phyloP scores from a whole-genome alignment of 148 eudicot genomes.

The Chenopodium album region DNA sequence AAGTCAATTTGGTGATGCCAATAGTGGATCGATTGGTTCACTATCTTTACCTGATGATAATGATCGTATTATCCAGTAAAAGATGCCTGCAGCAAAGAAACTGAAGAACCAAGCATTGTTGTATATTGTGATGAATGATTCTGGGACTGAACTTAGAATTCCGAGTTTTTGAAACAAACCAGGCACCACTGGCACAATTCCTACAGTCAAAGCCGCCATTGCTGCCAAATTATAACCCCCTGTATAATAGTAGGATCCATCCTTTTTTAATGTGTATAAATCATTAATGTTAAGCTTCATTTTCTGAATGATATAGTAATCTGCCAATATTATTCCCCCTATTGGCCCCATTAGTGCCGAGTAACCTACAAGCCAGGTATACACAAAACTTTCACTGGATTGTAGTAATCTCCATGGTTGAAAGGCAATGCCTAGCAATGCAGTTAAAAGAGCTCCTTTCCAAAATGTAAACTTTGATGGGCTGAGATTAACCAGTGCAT shows the following conservation, averaged over 20 bases:
- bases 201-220: slow-evolving; percentile 49
- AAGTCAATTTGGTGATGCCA: slow-evolving; percentile 32
- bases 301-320: slow-evolving; percentile 64
- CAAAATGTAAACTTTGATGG: slow-evolving; percentile 76
- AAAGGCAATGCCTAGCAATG: slow-evolving; percentile 76
- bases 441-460: slow-evolving; percentile 78
- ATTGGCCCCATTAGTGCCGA: slow-evolving; percentile 92
- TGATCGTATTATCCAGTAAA: slow-evolving; percentile 58
- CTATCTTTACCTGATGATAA: slow-evolving; percentile 30
- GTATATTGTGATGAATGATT: slow-evolving; percentile 43
- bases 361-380: slow-evolving; percentile 96
- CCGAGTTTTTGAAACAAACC: slow-evolving; percentile 73
- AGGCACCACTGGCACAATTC: slow-evolving; percentile 83
- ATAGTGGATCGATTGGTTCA: slow-evolving; percentile 42
- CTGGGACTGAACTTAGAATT: slow-evolving; percentile 44
- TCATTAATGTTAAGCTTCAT: slow-evolving; percentile 49
- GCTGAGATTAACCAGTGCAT: slow-evolving; percentile 84
- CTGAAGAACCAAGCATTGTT: slow-evolving; percentile 97
- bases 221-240: slow-evolving; percentile 85
- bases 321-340: slow-evolving; percentile 74
- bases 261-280: slow-evolving; percentile 53
- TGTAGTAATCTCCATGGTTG: slow-evolving; percentile 93
- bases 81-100: slow-evolving; percentile 64
- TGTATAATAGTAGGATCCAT: slow-evolving; percentile 64
- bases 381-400: slow-evolving; percentile 93